Evolutionary conservation across 2,329 filamentous ascomycete genomes (phyloP).

Genomic region (Fragosphaeria purpurea): DNA sequence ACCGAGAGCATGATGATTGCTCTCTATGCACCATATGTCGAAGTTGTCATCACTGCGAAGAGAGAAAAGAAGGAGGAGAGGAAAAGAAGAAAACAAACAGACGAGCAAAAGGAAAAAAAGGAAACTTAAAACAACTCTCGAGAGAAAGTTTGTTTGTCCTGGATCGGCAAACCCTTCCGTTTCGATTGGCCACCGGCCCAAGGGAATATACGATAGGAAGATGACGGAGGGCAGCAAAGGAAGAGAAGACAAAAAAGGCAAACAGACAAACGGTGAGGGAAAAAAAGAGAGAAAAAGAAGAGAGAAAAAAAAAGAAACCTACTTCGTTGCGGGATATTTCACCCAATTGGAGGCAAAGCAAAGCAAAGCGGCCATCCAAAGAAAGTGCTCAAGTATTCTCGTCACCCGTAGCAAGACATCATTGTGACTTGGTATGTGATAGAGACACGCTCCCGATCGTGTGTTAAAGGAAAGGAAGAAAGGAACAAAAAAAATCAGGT

Average conservation of each 20-base stretch:
- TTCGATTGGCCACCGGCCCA: too few species aligned
- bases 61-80: not conserved
- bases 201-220: too few species aligned
- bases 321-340: conserved; percentile 19
- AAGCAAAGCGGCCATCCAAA: conserved; percentile 10
- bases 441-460: too few species aligned
- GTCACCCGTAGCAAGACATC: too few species aligned
- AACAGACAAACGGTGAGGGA: not conserved
- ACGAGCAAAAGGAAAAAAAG: not conserved
- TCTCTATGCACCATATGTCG: conserved; percentile 46
- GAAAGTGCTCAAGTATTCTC: not conserved
- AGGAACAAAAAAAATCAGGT: too few species aligned
- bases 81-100: not conserved
- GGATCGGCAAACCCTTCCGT: too few species aligned
- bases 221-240: too few species aligned
- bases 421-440: too few species aligned
- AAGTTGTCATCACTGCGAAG: conserved; percentile 52
- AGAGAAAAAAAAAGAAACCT: conserved; percentile 11
- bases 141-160: too few species aligned
- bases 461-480: too few species aligned
- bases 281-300: not conserved
- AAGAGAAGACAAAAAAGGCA: not conserved
- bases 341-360: conserved; percentile 7
- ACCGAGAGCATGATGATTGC: conserved; percentile 50
- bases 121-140: too few species aligned